Percentiles rank a stretch among this genome's conserved stretches.
Conservation (phyloP, 805 yeast species). For the Tetrapisispora nanseiensis region DNA sequence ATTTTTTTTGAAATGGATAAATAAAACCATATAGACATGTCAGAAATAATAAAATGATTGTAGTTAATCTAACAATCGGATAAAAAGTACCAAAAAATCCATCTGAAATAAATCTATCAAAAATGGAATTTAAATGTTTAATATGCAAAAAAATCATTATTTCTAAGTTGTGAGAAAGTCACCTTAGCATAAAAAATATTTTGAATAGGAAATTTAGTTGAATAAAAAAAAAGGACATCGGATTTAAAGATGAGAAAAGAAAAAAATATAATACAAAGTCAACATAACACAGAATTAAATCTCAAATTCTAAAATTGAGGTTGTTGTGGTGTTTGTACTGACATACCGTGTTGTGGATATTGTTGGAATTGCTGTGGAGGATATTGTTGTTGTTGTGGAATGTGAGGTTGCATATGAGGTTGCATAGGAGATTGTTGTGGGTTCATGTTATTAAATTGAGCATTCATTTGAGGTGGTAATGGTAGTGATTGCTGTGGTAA, state of each 20-base stretch:
- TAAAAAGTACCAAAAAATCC: not conserved
- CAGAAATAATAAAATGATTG: not conserved
- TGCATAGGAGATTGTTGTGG: constrained; percentile 1
- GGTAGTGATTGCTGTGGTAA: constrained; percentile 1
- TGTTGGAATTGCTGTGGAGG: constrained; percentile 3
- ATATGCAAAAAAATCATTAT: constrained; percentile 3
- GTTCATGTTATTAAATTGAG: not conserved
- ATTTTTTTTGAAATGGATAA: not conserved
- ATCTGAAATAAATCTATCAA: constrained; percentile 3
- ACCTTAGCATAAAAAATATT: not conserved
- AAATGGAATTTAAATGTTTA: not conserved
- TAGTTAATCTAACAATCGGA: not conserved
- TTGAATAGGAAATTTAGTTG: not conserved
- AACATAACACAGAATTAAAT: not conserved
- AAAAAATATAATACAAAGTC: not conserved
- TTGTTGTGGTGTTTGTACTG: constrained; percentile 2
- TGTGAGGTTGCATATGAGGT: not conserved
- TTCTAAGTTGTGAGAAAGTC: constrained; percentile 1
- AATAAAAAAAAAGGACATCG: not conserved
- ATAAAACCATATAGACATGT: constrained; percentile 1
- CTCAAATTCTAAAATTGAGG: constrained; percentile 2
- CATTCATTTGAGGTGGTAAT: constrained; percentile 2
- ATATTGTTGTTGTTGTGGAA: constrained; percentile 1
- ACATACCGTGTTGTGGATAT: constrained; percentile 3
- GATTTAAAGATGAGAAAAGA: not conserved